Base-by-base conservation (phyloP, 2,329 filamentous ascomycete species). In the Verticillium zaregamsianum region DNA sequence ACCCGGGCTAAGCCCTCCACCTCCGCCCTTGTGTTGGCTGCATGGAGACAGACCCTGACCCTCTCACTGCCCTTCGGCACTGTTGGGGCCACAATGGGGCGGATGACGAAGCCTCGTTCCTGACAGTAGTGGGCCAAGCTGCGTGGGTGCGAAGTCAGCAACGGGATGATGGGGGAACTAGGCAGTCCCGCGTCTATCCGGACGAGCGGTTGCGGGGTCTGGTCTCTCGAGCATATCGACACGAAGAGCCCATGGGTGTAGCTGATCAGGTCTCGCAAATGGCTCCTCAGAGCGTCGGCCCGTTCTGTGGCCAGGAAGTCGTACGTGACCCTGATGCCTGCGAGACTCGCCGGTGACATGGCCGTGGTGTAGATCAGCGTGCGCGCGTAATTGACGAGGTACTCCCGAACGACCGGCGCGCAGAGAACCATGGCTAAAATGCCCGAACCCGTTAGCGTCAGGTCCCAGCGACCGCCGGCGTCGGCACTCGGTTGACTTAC, bases 331-430 rank as follows among this genome's bases (percentile, higher is more conserved):
- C 80, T 76, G 59, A 90, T 87, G 15, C 82, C 82, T 0, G 83
- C 83, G 1, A 90, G 78, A 2, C 82, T 80, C 0, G 88, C 84
- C 49, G 86, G 85, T 0, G 86, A 82, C 75, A 90, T 81, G 33
- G 88, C 87, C 0, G 89, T 92, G 0, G 89, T 91, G 71, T 91
- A 93, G 60, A 92, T 91, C 52, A 92, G 75, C 2, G 84, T 87
- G n/a, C 89, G 84, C 0, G 90, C 89, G 68, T 92, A 92, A 69
- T 93, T 92, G 72, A 92, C 83, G 59, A 92, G 78, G 65, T 91
- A 92, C 1, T 84, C 75, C 28, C 87, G 78, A 0, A 86, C 83
- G 1, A 82, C 74, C 0, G 80, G 72, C 1, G 86, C 85, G 69
- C 87, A 90, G 0, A 92, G 77, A 1, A 92, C 76, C 23, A 87